Evolutionary conservation across 805 yeast genomes (phyloP), one percentile per base, ranked within the genome.

Genomic region (Lipomyces anomalus): DNA sequence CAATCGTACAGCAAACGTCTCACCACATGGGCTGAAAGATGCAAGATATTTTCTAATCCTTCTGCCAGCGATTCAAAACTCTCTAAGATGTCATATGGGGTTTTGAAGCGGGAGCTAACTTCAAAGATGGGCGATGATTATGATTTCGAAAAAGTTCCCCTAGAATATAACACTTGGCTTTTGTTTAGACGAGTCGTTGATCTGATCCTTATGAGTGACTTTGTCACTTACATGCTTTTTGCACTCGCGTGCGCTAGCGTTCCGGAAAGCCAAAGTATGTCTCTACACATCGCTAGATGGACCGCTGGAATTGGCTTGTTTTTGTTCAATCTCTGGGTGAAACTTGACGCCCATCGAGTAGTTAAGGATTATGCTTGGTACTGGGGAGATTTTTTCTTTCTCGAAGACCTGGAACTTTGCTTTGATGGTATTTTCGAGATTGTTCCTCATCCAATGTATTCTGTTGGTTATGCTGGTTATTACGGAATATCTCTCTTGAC

Each of bases 281-380:
- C 70, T 55, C 59, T 80, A 40, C 67, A 75, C 16, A 62, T 66
- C 47, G 62, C 75, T 28, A 72, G 88, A 57, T 67, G 84, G 60
- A 43, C 67, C 1, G 64, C 79, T 13, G 95, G 95, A n/a, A 56
- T 71, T 1, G 52, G 67, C 4, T 71, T 85, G 56, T 78, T 84
- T 49, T 48, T 82, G 17, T 83, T 86, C 68, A 85, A 85, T 60
- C 69, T 82, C 23, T 82, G 92, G 88, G 95, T 85, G 38, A 85
- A 85, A 62, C 67, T 84, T 21, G 89, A 86, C 62, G 95, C 95
- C 28, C 95, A 85, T 62, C 74, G 88, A 54, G 88, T 85, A 17
- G 88, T 85, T 48, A 84, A 85, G 62, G 95, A 85, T 61, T 85
- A 80, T 61, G 95, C 95, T 7, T 85, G 95, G 95, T 85, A 85